phyloP scores from a whole-genome alignment of 371 early-diverging fungal genomes.

The Dichotomocladium elegans region DNA sequence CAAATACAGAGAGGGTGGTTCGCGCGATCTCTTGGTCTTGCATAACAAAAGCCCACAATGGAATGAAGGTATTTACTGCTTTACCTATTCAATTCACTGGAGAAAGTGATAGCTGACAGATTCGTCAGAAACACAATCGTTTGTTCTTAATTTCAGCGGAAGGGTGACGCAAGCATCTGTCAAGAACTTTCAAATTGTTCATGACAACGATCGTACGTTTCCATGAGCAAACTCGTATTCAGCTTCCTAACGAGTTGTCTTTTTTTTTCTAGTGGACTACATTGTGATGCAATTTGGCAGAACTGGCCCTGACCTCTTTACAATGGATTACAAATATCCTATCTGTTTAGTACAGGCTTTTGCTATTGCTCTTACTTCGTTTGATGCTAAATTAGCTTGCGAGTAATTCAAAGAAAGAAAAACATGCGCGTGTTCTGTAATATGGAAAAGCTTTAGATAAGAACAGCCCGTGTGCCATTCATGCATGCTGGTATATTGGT shows the following conservation, averaged over 20 bases:
- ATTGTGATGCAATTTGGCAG: constrained; percentile 96
- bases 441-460: too few species aligned
- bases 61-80: constrained; percentile 67
- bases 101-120: background rate
- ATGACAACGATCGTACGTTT: constrained; percentile 78
- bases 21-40: constrained; percentile 64
- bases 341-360: constrained; percentile 92
- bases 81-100: too few species aligned
- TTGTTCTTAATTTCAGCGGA: constrained; percentile 94
- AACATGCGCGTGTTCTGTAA: too few species aligned
- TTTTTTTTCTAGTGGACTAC: constrained; percentile 70
- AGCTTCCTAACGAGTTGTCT: background rate
- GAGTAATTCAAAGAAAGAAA: constrained; percentile 51
- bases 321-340: constrained; percentile 95
- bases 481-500: too few species aligned
- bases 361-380: constrained; percentile 89
- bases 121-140: constrained; percentile 81
- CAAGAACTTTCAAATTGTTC: constrained; percentile 97
- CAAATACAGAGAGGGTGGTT: constrained; percentile 55
- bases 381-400: constrained; percentile 89
- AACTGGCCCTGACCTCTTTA: constrained; percentile 75
- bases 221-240: background rate
- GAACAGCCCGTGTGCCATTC: too few species aligned
- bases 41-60: constrained; percentile 93
- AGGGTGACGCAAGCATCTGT: constrained; percentile 93